Percentiles rank a stretch among this genome's conserved stretches.
phyloP scores from a whole-genome alignment of 1,284 basidiomycete species.

The Somion occarium region DNA sequence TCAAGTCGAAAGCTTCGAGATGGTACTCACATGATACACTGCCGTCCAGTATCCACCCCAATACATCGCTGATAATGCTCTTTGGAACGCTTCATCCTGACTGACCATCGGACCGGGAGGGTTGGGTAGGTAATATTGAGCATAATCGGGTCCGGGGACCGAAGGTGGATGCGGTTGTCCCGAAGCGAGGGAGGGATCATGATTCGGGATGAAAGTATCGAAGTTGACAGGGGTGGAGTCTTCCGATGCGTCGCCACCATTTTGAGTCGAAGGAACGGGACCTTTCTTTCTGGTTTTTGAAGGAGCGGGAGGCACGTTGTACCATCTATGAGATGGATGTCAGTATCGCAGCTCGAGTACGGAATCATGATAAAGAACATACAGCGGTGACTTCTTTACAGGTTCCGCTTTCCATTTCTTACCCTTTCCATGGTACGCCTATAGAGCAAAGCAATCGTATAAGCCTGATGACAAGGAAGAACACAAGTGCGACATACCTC shows the following conservation, averaged over 20 bases:
- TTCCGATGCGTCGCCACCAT: conserved; percentile 18
- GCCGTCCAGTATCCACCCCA: conserved; percentile 84
- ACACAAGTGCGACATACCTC: conserved; percentile 35
- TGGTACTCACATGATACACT: conserved; percentile 61
- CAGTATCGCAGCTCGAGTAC: neutral
- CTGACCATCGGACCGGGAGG: conserved; percentile 37
- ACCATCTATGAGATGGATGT: conserved; percentile 50
- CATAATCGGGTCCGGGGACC: conserved; percentile 17
- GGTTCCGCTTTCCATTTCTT: conserved; percentile 69
- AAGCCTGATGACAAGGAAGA: neutral
- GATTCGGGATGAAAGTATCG: conserved; percentile 59
- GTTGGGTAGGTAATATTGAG: conserved; percentile 23
- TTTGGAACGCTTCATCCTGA: conserved; percentile 69
- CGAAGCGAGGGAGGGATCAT: conserved; percentile 53
- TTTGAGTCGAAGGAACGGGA: conserved; percentile 16
- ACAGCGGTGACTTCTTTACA: conserved; percentile 68
- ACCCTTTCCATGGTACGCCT: conserved; percentile 64
- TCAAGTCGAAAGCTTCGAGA: neutral
- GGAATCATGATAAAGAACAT: conserved; percentile 22
- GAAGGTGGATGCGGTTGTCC: conserved; percentile 15
- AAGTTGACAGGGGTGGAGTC: conserved; percentile 65
- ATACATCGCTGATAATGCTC: conserved; percentile 72
- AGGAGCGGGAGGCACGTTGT: conserved; percentile 56
- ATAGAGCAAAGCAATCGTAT: conserved; percentile 1
- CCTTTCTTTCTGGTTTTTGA: conserved; percentile 20